These are phyloP conservation scores for Colletotrichum nymphaeae DNA, from an alignment of 2,329 filamentous ascomycete genomes.

Conservation along the genomic window DNA sequence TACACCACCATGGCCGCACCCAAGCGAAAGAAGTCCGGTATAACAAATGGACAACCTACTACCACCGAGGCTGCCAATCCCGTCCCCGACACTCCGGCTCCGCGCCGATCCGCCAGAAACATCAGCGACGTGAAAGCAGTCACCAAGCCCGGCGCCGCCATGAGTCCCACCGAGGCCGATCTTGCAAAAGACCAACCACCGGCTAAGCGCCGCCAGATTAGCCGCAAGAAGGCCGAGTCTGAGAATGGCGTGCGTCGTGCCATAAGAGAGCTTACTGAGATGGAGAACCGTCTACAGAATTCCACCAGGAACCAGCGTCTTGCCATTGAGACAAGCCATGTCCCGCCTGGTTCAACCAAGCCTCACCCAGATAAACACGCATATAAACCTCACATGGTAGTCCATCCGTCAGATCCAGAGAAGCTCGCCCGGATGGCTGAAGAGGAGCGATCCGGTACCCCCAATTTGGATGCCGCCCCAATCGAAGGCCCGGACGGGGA, in stretches of 20 bases:
- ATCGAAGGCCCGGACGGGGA: constrained; percentile 40
- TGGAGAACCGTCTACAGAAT: constrained; percentile 59
- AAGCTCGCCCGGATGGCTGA: constrained; percentile 14
- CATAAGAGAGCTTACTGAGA: constrained; percentile 58
- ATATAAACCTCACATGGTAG: neutral
- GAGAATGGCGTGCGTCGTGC: constrained; percentile 50
- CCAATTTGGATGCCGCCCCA: constrained; percentile 37
- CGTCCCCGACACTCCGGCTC: neutral
- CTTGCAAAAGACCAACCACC: neutral
- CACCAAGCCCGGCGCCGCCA: constrained; percentile 18
- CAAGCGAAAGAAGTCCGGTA: constrained; percentile 51
- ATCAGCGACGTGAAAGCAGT: constrained; percentile 26
- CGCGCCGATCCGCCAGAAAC: constrained; percentile 30
- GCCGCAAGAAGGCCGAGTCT: constrained; percentile 16
- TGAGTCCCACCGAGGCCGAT: neutral
- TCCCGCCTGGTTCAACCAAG: constrained; percentile 31
- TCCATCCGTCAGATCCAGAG: constrained; percentile 9
- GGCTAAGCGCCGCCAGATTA: constrained; percentile 24
- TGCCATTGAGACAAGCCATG: constrained; percentile 55
- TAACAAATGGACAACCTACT: constrained; percentile 29
- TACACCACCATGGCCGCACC: constrained; percentile 28
- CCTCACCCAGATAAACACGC: neutral
- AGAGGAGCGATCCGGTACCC: constrained; percentile 23
- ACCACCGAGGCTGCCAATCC: constrained; percentile 16
- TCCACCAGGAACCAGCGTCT: constrained; percentile 58